Conservation (phyloP, 1,284 basidiomycete species). For the Marasmius fiardii region DNA sequence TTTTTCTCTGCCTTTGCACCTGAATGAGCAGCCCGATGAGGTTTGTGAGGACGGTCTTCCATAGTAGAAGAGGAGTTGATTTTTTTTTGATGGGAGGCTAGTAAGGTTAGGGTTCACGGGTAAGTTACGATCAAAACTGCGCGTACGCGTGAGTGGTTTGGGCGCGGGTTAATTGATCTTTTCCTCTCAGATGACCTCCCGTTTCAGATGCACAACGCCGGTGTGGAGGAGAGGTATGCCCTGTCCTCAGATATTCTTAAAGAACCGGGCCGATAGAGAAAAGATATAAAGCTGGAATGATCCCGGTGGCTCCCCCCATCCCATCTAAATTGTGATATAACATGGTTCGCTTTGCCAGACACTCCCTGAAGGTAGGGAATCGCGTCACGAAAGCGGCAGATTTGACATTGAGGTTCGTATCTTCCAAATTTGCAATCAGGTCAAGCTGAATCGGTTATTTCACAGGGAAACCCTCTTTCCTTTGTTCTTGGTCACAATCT, state of each 20-base stretch:
- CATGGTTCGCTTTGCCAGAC: conserved; percentile 12
- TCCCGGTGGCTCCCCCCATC: not conserved
- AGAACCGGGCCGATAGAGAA: no score
- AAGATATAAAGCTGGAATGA: not conserved
- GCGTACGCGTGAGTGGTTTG: no score
- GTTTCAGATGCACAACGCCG: no score
- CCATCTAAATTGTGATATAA: no score
- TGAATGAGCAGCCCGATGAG: conserved; percentile 72
- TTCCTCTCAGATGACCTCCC: no score
- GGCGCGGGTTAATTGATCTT: no score
- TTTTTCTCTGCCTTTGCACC: conserved; percentile 78
- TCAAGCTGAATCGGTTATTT: not conserved
- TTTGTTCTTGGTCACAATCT: conserved; percentile 30
- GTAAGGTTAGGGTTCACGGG: not conserved
- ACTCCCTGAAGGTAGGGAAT: conserved; percentile 27
- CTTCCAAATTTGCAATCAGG: not conserved
- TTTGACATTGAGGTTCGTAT: conserved; percentile 21
- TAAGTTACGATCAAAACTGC: no score
- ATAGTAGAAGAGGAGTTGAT: conserved; percentile 29
- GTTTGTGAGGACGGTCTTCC: conserved; percentile 73
- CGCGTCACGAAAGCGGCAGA: conserved; percentile 28
- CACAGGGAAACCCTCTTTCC: conserved; percentile 27
- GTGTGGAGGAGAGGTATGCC: no score
- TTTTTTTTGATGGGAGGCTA: no score
- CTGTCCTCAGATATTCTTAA: no score